phyloP scores from a whole-genome alignment of 2,329 filamentous ascomycete species.

The Bipolaris gigantea region DNA sequence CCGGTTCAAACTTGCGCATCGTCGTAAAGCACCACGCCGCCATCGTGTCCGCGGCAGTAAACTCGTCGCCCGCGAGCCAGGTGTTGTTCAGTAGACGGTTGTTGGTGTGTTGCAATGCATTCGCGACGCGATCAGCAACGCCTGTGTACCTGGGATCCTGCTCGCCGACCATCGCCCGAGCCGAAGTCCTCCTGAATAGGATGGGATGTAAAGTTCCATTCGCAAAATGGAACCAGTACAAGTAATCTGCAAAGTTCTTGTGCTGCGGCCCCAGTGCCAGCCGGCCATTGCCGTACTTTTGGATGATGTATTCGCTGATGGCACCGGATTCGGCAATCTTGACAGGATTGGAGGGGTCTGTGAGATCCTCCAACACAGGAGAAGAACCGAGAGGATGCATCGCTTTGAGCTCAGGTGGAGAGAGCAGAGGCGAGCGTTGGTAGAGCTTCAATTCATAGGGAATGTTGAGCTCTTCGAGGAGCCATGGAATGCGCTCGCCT shows the following conservation, averaged over 20 bases:
- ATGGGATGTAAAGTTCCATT: conserved; percentile 47
- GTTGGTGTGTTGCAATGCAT: conserved; percentile 53
- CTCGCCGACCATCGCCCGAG: conserved; percentile 33
- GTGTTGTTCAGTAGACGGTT: conserved; percentile 51
- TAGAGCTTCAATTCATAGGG: conserved; percentile 56
- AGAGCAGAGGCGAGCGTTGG: conserved; percentile 50
- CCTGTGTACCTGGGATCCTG: conserved; percentile 43
- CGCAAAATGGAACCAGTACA: conserved; percentile 67
- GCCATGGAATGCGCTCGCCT: conserved; percentile 66
- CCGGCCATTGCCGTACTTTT: conserved; percentile 53
- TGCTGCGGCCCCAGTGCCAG: conserved; percentile 53
- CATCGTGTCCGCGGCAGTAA: conserved; percentile 70
- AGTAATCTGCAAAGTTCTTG: conserved; percentile 59
- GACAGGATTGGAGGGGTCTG: conserved; percentile 49
- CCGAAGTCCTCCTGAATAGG: conserved; percentile 35
- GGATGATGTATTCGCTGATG: conserved; percentile 63
- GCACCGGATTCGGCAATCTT: conserved; percentile 63
- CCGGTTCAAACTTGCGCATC: conserved; percentile 56
- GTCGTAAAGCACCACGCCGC: conserved; percentile 63
- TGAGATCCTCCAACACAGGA: conserved; percentile 61
- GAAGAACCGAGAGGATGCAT: conserved; percentile 55
- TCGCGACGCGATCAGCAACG: conserved; percentile 41
- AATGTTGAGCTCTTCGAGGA: conserved; percentile 65
- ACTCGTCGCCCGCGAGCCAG: conserved; percentile 63
- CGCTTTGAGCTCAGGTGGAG: conserved; percentile 35